Base-by-base conservation (phyloP, 192 early-diverging fungal genomes). In the Piromyces sp. region DNA sequence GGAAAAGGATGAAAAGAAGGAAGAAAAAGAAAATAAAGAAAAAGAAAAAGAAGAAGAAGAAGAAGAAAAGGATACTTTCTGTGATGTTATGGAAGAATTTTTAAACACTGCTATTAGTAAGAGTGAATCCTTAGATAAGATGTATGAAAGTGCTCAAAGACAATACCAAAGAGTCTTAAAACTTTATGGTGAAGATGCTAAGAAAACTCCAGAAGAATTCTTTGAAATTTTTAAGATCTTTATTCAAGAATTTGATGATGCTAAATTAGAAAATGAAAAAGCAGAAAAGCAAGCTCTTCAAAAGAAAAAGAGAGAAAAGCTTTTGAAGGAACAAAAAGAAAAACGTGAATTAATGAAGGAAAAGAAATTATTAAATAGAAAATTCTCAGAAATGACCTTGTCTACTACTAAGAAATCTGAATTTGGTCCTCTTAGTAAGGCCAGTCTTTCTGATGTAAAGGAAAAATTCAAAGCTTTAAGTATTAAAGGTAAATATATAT, bases 171-270 rank as follows among this genome's bases (percentile, higher is more conserved):
- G 28, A 17, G 38, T 81, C 19, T 30, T 30, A 30, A 81, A 38
- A 58, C 79, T 30, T 38, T 81, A 81, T 78, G 81, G 30, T 30
- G 81, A 81, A 33, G 81, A 81, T 78, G 12, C 81, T 33, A 81
- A 81, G 22, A 81, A 38, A 29, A 81, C 81, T 2, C 37, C 81
- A 78, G 81, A 81, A 81, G 81, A 81, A 33, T 40, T 81, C 22
- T 40, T 81, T 30, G 81, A 78, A 38, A 81, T 78, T n/a, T 30
- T 81, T 17, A 58, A 78, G 5, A 1, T 30, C 2, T 81, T 81
- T 78, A 15, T 37, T 30, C 81, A 79, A 78, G 30, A 30, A 78
- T 81, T 81, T 40, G 81, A 80, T 17, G 79, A 51, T 17, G 42
- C 42, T 51, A 51, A 51, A 51, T 16, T 17, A 36, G 79, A 81